Conservation (phyloP, 2,329 filamentous ascomycete genomes). For the Fusarium fracticaudum region DNA sequence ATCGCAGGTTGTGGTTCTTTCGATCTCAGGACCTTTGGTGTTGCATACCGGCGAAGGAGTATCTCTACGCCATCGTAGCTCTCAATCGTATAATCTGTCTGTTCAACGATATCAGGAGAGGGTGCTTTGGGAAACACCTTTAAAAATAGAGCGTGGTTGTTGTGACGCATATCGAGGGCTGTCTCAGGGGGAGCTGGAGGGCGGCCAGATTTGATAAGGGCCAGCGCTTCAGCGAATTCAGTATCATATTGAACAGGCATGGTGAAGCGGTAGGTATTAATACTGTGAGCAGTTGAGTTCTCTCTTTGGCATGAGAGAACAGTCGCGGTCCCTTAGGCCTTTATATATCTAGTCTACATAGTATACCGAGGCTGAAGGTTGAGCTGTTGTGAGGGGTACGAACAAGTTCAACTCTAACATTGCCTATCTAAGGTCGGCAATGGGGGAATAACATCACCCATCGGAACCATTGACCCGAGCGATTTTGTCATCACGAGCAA, state of each 20-base stretch:
- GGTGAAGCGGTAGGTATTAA: neutral
- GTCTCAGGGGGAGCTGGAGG: constrained; percentile 1
- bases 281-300: neutral
- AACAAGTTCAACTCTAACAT: neutral
- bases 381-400: neutral
- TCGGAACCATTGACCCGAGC: neutral
- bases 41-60: constrained; percentile 26
- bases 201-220: constrained; percentile 14
- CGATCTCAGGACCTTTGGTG: neutral
- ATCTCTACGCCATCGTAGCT: constrained; percentile 26
- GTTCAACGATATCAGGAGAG: neutral
- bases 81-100: constrained; percentile 16
- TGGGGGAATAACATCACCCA: neutral
- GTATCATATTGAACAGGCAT: constrained; percentile 33
- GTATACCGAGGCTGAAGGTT: neutral
- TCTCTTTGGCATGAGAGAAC: neutral
- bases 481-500: neutral
- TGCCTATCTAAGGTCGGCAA: neutral
- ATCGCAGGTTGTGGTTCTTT: constrained; percentile 23
- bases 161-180: constrained; percentile 22
- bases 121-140: constrained; percentile 7
- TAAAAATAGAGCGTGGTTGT: constrained; percentile 8
- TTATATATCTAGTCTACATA: neutral
- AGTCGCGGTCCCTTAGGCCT: neutral
- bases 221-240: constrained; percentile 31